Evolutionary conservation across 306 rosid genomes (phyloP), one percentile per base, ranked within the genome.

Genomic region (Arachis stenosperma): DNA sequence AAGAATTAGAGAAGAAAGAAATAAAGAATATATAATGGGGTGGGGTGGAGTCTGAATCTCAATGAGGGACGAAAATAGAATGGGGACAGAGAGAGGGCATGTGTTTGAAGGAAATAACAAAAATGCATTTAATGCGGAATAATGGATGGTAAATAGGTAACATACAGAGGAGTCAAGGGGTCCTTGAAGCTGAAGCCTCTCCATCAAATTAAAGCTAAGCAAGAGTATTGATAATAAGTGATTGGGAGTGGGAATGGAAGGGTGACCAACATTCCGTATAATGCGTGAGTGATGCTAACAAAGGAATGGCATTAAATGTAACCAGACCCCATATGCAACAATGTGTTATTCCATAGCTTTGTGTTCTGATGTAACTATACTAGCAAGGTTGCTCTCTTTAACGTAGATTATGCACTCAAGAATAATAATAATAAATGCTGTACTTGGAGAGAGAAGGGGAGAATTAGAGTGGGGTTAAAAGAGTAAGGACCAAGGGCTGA

Each of bases 181-280:
- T 84, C 87, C 94, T 87, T 87, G 88, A 61, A 85, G 85, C 71
- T 87, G 88, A 61, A 85, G 84, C 71, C 87, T 78, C 88, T 89
- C 90, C 97, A 90, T 91, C 69, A 47, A 74, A 90, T 91, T 65
- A 47, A 74, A 62, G 86, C 58, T 43, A 78, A 81, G 74, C 42
- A 2, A 33, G 37, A 33, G 37, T 33, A 33, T 0, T 33, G 37
- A 33, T 33, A 33, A 33, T 33, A 33, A 33, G 37, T 33, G 4
- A 4, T 4, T 33, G 37, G 3, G 37, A 33, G 37, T 33, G 37
- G 37, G 37, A 33, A 33, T 68, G 70, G 55, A 30, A 70, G 78
- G 30, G 61, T 68, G 69, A 79, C 86, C 87, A 87, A 87, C 86
- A 87, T 87, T 87, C 95, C 89, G 66, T 80, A 71, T 75, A n/a